A percentile compares a stretch with the other conserved stretches of the same genome.
Evolutionary conservation across 2,329 filamentous ascomycete species (phyloP).

Genomic region (Allantophomopsis lycopodina): DNA sequence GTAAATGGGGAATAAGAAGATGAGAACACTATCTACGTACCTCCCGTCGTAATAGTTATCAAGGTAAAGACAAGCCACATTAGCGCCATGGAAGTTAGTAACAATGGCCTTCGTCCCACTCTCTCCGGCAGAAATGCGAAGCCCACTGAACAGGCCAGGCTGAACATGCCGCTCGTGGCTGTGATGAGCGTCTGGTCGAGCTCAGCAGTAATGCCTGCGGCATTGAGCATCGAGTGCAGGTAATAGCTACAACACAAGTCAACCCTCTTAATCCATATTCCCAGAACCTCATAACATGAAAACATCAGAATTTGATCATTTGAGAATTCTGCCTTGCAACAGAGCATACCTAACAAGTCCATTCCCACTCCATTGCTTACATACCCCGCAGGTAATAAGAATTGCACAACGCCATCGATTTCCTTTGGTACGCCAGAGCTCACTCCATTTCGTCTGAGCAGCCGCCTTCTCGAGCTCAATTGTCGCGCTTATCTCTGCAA

Average conservation of each 20-base stretch:
- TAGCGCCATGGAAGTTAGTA: too few relatives aligned
- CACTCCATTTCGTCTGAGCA: conserved; percentile 20
- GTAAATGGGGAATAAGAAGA: too few relatives aligned
- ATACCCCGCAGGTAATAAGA: conserved; percentile 29
- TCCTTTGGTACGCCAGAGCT: conserved; percentile 18
- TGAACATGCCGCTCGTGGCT: too few relatives aligned
- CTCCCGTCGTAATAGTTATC: too few relatives aligned
- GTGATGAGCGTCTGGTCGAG: too few relatives aligned
- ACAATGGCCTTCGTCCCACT: too few relatives aligned
- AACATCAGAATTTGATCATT: conserved; percentile 2
- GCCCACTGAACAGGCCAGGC: too few relatives aligned
- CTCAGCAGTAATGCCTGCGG: conserved; percentile 9
- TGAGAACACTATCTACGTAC: too few relatives aligned
- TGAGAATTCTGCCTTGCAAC: conserved; percentile 2
- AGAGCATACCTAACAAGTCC: conserved; percentile 13
- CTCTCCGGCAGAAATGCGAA: too few relatives aligned
- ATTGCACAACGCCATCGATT: conserved; percentile 28
- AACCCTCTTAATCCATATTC: conserved; percentile 6
- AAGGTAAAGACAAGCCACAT: too few relatives aligned
- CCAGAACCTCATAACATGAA: conserved; percentile 1
- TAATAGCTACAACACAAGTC: conserved; percentile 18
- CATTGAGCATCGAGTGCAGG: conserved; percentile 16
- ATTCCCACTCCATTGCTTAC: conserved; percentile 28
- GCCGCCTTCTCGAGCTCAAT: conserved; percentile 20
- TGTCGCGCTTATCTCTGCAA: conserved; percentile 39